Evolutionary conservation across 352 stramenopile species (phyloP), one percentile per base, ranked within the genome.

Genomic region (Blastocystis sp.): DNA sequence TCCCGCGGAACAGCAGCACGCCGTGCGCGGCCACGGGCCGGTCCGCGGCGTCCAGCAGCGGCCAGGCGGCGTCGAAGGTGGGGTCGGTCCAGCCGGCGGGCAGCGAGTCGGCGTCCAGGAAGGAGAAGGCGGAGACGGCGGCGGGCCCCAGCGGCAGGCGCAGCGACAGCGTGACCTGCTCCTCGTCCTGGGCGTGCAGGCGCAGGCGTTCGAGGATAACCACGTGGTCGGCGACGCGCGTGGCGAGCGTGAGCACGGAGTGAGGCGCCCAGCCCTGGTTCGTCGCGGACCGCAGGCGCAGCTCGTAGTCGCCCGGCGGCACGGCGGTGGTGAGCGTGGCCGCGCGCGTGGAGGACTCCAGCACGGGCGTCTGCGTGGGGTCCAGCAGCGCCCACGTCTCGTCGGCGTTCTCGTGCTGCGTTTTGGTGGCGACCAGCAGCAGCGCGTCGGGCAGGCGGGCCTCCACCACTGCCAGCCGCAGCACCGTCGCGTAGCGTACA

Each of bases 371-470:
- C 28, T 34, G 28, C 28, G 62, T 0, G 2, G 14, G 1, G 40
- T 79, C 61, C 69, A 61, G 56, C n/a, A 81, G 40, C 19, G 4
- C 65, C 10, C 38, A 81, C 17, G 38, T 64, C 41, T 81, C 70
- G 19, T 10, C 23, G 48, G 38, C 21, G 2, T 43, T 45, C 14
- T 21, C 38, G 7, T 56, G 43, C 19, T 62, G 34, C 10, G n/a
- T 41, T 45, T 81, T 81, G 9, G 14, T 60, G 21, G 65, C 34
- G 5, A 38, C 1, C 4, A 87, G 41, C 23, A 43, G 3, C 7
- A 87, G 10, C 28, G 69, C 61, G 52, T 71, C n/a, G 43, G 77
- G 77, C 40, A 76, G 56, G 45, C 43, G 48, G 41, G 48, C 69
- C 9, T 48, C 10, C 23, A 76, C 23, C 34, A 87, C 62, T 0